Conservation (phyloP, 2,329 filamentous ascomycete species). For the Phaeosphaeria sp. region DNA sequence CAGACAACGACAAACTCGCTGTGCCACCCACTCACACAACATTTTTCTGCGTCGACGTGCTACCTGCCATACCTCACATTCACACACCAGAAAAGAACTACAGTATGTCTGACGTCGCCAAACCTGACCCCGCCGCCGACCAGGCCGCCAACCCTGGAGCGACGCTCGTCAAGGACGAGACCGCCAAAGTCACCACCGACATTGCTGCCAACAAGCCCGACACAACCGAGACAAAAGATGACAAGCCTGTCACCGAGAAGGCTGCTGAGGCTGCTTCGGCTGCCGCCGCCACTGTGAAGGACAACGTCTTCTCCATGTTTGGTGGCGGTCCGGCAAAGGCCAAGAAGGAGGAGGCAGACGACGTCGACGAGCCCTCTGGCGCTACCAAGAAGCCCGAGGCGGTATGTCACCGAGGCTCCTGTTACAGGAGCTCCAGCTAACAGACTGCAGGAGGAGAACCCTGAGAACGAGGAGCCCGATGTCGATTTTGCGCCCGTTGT, state of each 20-base stretch:
- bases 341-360: conserved; percentile 80
- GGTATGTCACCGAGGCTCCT: conserved; percentile 50
- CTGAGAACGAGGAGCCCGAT: conserved; percentile 89
- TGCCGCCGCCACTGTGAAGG: conserved; percentile 53
- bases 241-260: conserved; percentile 57
- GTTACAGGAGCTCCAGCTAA: conserved; percentile 13
- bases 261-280: conserved; percentile 47
- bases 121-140: conserved; percentile 51
- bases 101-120: conserved; percentile 48
- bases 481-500: conserved; percentile 98
- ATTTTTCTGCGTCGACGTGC: conserved; percentile 9
- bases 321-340: conserved; percentile 96
- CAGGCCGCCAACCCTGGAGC: conserved; percentile 48
- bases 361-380: conserved; percentile 79
- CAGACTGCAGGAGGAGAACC: conserved; percentile 67
- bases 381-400: conserved; percentile 67
- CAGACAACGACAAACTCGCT: conserved; percentile 23
- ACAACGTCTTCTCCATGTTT: conserved; percentile 94
- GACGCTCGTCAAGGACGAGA: conserved; percentile 52
- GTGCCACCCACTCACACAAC: conserved; percentile 4
- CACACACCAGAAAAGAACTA: conserved; percentile 5
- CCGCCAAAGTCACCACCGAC: conserved; percentile 52
- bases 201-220: conserved; percentile 37
- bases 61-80: conserved; percentile 8
- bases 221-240: conserved; percentile 50